phyloP scores from a whole-genome alignment of 768 basidiomycete genomes.

The Suillus decipiens region DNA sequence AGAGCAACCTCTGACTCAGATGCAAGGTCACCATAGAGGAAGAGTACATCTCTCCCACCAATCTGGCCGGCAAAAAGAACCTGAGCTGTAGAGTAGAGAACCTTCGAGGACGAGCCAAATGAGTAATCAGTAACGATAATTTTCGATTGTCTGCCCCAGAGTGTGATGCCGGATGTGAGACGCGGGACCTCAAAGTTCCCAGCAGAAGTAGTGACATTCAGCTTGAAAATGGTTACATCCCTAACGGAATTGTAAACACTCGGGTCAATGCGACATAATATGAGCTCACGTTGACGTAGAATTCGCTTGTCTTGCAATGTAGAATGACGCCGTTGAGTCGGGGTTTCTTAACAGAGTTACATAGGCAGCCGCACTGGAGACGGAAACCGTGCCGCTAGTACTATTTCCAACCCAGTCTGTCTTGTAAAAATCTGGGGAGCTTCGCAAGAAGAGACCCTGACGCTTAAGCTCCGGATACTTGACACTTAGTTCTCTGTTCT shows the following conservation, averaged over 20 bases:
- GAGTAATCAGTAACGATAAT: constrained; percentile 70
- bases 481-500: constrained; percentile 61
- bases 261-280: constrained; percentile 4
- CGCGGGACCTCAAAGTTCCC: constrained; percentile 60
- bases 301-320: constrained; percentile 65
- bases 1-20: constrained; percentile 60
- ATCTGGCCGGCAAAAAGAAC: constrained; percentile 68
- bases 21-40: constrained; percentile 56
- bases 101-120: constrained; percentile 58
- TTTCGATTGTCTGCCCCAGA: constrained; percentile 74
- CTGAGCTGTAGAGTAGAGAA: constrained; percentile 73
- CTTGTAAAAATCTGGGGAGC: constrained; percentile 77
- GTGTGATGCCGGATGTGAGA: constrained; percentile 51
- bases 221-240: constrained; percentile 50
- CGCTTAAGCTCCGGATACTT: constrained; percentile 82
- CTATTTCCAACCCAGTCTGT: constrained; percentile 74
- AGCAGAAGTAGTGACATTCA: constrained; percentile 56
- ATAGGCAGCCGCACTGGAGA: constrained; percentile 51
- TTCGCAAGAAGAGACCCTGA: constrained; percentile 76
- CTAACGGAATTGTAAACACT: neutral
- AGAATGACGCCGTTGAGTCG: constrained; percentile 66
- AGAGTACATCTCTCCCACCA: constrained; percentile 61
- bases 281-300: constrained; percentile 63
- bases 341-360: constrained; percentile 69
- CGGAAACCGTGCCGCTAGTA: constrained; percentile 45